Conservation (phyloP, 2,329 filamentous ascomycete species). For the Fusarium sp. region DNA sequence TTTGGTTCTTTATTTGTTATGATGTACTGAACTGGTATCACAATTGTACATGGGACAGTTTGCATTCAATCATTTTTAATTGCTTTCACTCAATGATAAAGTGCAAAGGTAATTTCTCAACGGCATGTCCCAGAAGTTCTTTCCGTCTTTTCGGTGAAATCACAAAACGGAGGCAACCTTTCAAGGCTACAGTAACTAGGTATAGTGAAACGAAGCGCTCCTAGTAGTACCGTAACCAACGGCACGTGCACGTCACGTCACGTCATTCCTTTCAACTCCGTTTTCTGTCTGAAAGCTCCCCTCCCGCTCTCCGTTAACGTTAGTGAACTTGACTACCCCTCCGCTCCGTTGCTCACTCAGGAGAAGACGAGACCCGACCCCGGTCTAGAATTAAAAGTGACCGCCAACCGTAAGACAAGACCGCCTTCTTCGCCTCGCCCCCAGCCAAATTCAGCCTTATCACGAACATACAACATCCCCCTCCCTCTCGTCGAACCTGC, state of each 20-base stretch:
- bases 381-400: constrained; percentile 34
- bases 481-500: not conserved
- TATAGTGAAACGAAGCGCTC: not conserved
- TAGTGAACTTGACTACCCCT: constrained; percentile 37
- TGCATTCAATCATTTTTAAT: not conserved
- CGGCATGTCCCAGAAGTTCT: not conserved
- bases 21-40: not conserved
- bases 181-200: not conserved
- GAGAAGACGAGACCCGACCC: constrained; percentile 18
- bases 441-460: constrained; percentile 43
- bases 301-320: constrained; percentile 21
- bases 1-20: not conserved
- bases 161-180: not conserved
- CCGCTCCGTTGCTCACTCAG: constrained; percentile 33
- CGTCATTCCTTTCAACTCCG: not conserved
- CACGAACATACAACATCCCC: constrained; percentile 29
- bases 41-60: not conserved
- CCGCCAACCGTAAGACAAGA: not conserved
- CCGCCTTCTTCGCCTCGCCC: not conserved
- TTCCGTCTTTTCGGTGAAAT: not conserved
- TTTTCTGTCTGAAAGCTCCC: not conserved
- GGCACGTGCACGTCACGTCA: constrained; percentile 10
- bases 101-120: not conserved
- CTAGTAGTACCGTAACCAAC: not conserved
- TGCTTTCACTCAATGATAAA: not conserved